Evolutionary conservation across 768 basidiomycete species (phyloP).

Genomic region (Pleurotus platypus): DNA sequence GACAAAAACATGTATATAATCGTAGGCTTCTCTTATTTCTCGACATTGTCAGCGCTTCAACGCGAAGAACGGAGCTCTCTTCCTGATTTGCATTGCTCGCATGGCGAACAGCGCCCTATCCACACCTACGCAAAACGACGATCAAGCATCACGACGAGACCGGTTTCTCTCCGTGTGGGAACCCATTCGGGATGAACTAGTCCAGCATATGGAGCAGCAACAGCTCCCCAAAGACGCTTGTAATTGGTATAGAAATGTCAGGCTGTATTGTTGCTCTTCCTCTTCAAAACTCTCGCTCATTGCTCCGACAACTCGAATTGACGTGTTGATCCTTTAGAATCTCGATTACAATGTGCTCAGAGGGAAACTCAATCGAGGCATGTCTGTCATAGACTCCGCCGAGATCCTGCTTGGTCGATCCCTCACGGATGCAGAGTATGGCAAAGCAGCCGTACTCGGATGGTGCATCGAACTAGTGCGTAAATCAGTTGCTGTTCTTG

Average conservation of each 20-base stretch:
- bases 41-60: no score
- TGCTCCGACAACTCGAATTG: not conserved
- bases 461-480: conserved; percentile 94
- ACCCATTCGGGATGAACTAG: conserved; percentile 71
- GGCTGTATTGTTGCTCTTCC: conserved; percentile 15
- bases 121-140: not conserved
- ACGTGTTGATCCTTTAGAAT: conserved; percentile 42
- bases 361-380: conserved; percentile 91
- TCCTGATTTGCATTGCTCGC: no score
- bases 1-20: no score
- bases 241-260: conserved; percentile 80
- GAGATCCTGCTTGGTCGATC: conserved; percentile 75
- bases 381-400: conserved; percentile 89
- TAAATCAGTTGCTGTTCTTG: conserved; percentile 10
- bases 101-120: no score
- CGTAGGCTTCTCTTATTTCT: no score
- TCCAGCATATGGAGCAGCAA: conserved; percentile 65
- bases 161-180: conserved; percentile 74
- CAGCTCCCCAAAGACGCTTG: conserved; percentile 82
- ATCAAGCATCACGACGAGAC: conserved; percentile 42
- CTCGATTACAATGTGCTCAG: conserved; percentile 91
- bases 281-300: not conserved
- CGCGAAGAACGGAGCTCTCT: no score
- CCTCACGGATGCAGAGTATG: conserved; percentile 80
- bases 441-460: conserved; percentile 81